Base-by-base conservation (phyloP, 1,284 basidiomycete genomes). In the Papiliotrema flavescens region DNA sequence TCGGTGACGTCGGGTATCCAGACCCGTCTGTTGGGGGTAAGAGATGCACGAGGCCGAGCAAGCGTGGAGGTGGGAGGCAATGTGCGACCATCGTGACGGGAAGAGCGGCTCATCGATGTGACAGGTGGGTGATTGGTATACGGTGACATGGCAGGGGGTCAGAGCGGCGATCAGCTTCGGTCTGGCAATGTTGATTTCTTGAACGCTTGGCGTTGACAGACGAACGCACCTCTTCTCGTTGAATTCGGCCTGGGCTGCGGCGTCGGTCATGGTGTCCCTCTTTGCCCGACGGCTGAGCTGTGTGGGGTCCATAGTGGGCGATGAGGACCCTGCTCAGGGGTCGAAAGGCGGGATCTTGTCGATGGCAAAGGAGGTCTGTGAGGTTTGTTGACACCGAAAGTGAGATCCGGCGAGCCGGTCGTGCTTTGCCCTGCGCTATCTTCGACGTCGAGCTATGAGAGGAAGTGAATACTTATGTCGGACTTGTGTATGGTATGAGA, bases 201-300 rank as follows among this genome's bases (percentile, higher is more conserved):
- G 22, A 8, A 26, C 15, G 24, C 11, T 32, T 28, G 45, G 24
- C 3, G 23, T 13, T 24, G 36, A 15, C 24, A 41, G 22, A 19
- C 50, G 53, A 35, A 67, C 74, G 41, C 53, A 76, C 75, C 89
- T 93, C 86, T 95, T 95, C 81, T 92, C 89, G 71, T 92, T 94
- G 77, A 95, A 96, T 74, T 95, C 91, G 41, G 91, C 91, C 68
- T 93, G 89, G 28, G 87, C 83, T 23, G 90, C 90, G n/a, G 91
- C 90, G 28, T 78, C 70, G 15, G 69, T 63, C 14, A 71, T 67
- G 17, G 61, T 64, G 63, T 74, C 73, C 49, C 63, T 64, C 40
- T 62, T 64, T 41, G 64, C 56, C 49, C 65, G 60, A 34, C 65
- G 56, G 34, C 67, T 48, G 17, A 74, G 54, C 47, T 66, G 62